Conservation (phyloP, 495 filamentous ascomycete genomes). For the Podospora pseudocomata region DNA sequence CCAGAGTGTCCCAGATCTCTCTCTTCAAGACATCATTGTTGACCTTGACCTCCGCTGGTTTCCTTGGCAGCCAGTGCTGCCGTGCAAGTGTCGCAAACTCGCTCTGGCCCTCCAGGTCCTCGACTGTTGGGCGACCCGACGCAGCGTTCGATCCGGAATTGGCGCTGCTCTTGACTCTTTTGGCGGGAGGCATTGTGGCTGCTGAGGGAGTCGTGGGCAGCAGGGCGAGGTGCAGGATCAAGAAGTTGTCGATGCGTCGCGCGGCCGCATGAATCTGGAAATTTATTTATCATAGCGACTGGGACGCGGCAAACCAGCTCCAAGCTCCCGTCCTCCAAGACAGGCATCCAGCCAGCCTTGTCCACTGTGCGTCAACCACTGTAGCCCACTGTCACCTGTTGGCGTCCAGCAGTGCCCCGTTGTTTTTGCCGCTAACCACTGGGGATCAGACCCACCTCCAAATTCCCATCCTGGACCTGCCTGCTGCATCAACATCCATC, state of each 20-base stretch:
- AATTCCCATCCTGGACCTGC: not conserved
- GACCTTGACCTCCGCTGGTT: conserved; percentile 58
- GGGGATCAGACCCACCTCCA: not conserved
- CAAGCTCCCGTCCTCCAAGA: conserved; percentile 3
- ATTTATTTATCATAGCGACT: conserved; percentile 5
- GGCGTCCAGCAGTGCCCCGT: not conserved
- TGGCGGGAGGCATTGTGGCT: conserved; percentile 45
- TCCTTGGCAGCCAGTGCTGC: conserved; percentile 79
- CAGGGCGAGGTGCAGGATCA: conserved; percentile 15
- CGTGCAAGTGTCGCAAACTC: conserved; percentile 79
- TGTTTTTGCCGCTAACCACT: not conserved
- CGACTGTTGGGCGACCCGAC: conserved; percentile 38
- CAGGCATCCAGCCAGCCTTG: not conserved
- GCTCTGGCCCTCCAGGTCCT: conserved; percentile 66
- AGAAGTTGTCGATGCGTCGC: conserved; percentile 15
- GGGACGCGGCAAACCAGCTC: conserved; percentile 9
- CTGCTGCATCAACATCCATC: not conserved
- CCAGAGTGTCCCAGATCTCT: conserved; percentile 87
- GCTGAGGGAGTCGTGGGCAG: conserved; percentile 15
- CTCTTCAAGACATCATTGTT: conserved; percentile 82
- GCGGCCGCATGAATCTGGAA: conserved; percentile 17
- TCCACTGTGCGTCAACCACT: conserved; percentile 1
- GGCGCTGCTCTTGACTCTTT: conserved; percentile 45
- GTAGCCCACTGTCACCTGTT: conserved; percentile 1
- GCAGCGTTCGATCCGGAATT: conserved; percentile 37